A percentile compares a stretch with the other conserved stretches of the same genome.
Evolutionary conservation across 305 asterid species (phyloP).

Genomic region (Nicotiana rustica): DNA sequence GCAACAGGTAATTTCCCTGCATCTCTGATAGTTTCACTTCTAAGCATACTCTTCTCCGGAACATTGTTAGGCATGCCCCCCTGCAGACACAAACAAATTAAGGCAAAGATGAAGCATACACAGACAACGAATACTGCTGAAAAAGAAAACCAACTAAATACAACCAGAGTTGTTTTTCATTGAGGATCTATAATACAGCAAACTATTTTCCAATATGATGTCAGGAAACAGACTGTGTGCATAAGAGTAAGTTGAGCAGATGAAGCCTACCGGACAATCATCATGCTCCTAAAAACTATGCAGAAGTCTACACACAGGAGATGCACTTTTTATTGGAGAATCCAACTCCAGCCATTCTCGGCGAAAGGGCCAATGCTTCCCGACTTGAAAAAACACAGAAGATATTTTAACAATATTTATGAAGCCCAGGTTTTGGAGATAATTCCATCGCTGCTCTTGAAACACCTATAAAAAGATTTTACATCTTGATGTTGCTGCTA

Average conservation of each 20-base stretch:
- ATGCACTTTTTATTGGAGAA: not conserved
- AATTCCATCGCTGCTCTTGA: not conserved
- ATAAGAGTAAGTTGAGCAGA: slow-evolving; percentile 22
- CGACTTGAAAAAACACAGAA: not conserved
- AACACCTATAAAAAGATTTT: not conserved
- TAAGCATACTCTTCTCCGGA: slow-evolving; percentile 62
- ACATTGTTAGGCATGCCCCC: slow-evolving; percentile 59
- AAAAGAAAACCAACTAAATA: slow-evolving; percentile 21
- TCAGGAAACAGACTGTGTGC: slow-evolving; percentile 19
- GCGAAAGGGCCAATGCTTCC: not conserved
- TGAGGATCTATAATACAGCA: not conserved
- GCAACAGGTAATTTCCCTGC: slow-evolving; percentile 74
- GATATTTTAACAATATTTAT: not conserved
- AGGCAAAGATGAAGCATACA: slow-evolving; percentile 16
- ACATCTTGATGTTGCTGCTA: not conserved
- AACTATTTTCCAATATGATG: slow-evolving; percentile 1
- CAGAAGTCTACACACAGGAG: not conserved
- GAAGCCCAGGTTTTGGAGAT: not conserved
- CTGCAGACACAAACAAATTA: slow-evolving; percentile 49
- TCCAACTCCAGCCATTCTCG: not conserved
- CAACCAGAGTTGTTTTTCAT: slow-evolving; percentile 20
- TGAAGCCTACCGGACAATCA: not conserved
- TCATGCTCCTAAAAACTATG: slow-evolving; percentile 2
- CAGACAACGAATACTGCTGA: slow-evolving; percentile 23
- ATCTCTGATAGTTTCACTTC: slow-evolving; percentile 72